Evolutionary conservation across 768 basidiomycete genomes (phyloP), one percentile per base, ranked within the genome.

Genomic region (Clitopilus passeckerianus): DNA sequence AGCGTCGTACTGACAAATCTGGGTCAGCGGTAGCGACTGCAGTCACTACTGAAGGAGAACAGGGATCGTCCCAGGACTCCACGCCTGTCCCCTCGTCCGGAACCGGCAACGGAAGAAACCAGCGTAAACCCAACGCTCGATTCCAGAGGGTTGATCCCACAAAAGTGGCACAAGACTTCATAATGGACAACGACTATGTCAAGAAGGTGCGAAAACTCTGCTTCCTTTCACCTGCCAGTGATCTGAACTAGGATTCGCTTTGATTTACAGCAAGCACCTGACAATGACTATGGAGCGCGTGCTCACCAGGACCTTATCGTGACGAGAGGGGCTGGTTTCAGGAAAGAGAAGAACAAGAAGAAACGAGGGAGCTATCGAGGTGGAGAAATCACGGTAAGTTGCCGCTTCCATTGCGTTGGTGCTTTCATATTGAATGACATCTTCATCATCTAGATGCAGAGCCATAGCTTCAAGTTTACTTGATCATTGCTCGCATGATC

Each of bases 321-420:
- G 24, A 98, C 96, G 2, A 85, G 95, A 1, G 96, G 96, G 2
- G 89, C 91, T 53, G 93, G 93, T 1, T 99, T 99, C 80, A 83
- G 94, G 57, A 99, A 98, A 74, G 96, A 97, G 80, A 99, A 99
- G 76, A 98, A 97, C 77, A 99, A 98, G 85, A 98, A 98, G 77
- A 99, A 99, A 77, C 80, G 91, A 66, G 96, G 95, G 2, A 93
- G 89, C 61, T 98, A 98, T 73, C 84, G 85, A 50, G 95, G 96
- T 12, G 96, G 96, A 41, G 92, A 95, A 69, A 99, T 99, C 61
- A 96, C 95, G 53, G 93, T 95, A 64, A 70, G 83, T 72, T 60
- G 60, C 50, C 59, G 10, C 57, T 54, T 24, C 54, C 16, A 44
- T 54, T 33, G 9, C 41, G 34, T 34, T 12, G 30, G 23, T 59